Conservation (phyloP, 257 asterid species). For the Solanum clarkiae region DNA sequence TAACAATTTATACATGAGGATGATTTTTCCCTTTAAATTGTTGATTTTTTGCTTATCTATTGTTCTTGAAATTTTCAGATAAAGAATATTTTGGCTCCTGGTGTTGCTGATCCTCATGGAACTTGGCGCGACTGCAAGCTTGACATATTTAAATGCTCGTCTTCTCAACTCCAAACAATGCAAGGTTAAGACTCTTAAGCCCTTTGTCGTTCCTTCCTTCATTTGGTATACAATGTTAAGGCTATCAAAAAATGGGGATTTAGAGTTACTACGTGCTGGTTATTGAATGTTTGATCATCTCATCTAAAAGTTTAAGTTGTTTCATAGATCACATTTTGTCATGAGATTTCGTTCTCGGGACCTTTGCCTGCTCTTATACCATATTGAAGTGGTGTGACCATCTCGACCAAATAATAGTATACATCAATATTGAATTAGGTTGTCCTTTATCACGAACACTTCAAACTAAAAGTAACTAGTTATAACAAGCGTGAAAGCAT, state of each 20-base stretch:
- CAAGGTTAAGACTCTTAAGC: conserved; percentile 25
- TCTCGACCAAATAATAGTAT: background rate
- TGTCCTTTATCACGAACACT: no score
- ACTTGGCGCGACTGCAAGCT: conserved; percentile 50
- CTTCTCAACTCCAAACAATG: conserved; percentile 31
- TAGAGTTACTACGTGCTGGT: background rate
- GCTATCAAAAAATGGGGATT: background rate
- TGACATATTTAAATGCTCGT: conserved; percentile 41
- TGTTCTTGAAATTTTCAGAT: conserved; percentile 13
- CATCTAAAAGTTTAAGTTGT: background rate
- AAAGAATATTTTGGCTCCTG: conserved; percentile 50
- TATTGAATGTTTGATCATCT: background rate
- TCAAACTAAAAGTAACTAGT: background rate
- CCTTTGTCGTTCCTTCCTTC: background rate
- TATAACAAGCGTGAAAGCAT: background rate
- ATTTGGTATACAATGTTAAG: background rate
- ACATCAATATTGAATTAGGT: background rate
- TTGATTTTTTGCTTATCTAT: background rate
- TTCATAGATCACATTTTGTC: no score
- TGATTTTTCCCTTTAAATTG: background rate
- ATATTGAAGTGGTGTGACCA: background rate
- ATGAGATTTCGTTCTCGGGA: background rate
- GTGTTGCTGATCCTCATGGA: conserved; percentile 49
- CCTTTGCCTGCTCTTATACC: background rate
- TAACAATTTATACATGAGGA: background rate